Base-by-base conservation (phyloP, 768 basidiomycete species). In the Agrocybe praecox region DNA sequence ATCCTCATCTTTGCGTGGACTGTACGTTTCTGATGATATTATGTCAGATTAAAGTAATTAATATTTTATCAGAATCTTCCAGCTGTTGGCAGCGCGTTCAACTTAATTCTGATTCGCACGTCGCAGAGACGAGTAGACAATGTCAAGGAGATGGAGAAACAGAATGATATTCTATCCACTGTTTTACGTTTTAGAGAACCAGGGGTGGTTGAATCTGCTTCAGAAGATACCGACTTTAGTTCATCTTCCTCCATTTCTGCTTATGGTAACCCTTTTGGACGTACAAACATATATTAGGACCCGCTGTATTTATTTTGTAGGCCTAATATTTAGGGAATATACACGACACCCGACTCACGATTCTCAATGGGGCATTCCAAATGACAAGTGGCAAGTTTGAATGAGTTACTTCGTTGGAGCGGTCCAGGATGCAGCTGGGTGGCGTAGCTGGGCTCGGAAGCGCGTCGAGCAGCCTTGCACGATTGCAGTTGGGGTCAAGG, bases 31-130 rank as follows among this genome's bases (percentile, higher is more conserved):
- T n/a, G 19, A 33, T 21, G 47, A 36, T 33, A 7, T 26, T 57
- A 8, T 3, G 24, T 36, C 40, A 42, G 36, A n/a, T n/a, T n/a
- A n/a, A n/a, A n/a, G n/a, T n/a, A n/a, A n/a, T n/a, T n/a, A n/a
- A n/a, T n/a, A n/a, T 11, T 33, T 34, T 26, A 18, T 7, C 40
- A 59, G 53, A 55, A 59, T 21, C 33, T 59, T 5, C 58, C 58
- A 1, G 53, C 47, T 2, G 53, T 59, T 2, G 58, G 58, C 1
- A 46, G 49, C 8, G 58, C 53, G 2, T 59, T 59, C 49, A 59
- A 59, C 44, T 44, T 59, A 9, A 59, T 59, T n/a, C 14, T 55
- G 10, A 55, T 59, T 17, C 58, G 58, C n/a, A 59, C 58, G 0
- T 50, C 52, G 5, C 48, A 50, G 15, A n/a, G 43, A 22, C 53